Evolutionary conservation across 805 yeast species (phyloP).

Genomic region (Candida argentea): DNA sequence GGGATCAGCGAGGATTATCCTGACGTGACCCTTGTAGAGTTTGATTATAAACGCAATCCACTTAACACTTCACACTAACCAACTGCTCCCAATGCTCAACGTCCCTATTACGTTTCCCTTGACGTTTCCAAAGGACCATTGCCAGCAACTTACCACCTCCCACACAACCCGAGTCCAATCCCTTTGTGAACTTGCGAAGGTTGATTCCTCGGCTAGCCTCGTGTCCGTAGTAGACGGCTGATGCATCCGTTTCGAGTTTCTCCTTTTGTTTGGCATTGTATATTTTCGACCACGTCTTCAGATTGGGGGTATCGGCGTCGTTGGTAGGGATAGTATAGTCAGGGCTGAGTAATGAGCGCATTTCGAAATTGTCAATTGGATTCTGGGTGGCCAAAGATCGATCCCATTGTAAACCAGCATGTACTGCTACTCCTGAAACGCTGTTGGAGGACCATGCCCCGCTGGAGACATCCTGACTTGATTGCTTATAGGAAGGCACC

Average conservation of each 20-base stretch:
- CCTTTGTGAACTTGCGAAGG: constrained; percentile 55
- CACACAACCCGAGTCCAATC: constrained; percentile 78
- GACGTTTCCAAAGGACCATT: constrained; percentile 33
- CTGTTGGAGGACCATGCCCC: constrained; percentile 4
- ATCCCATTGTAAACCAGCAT: constrained; percentile 75
- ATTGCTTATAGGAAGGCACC: constrained; percentile 34
- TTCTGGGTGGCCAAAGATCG: constrained; percentile 44
- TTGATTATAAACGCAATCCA: too few species aligned
- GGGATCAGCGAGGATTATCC: too few species aligned
- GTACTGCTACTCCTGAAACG: constrained; percentile 49
- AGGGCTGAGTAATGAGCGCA: constrained; percentile 62
- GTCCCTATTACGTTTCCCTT: constrained; percentile 4
- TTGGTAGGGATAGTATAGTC: constrained; percentile 50
- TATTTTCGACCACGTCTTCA: constrained; percentile 47
- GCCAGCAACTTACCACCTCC: constrained; percentile 65
- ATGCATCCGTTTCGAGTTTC: constrained; percentile 18
- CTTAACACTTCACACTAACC: constrained; percentile 7
- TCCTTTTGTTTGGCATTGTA: constrained; percentile 39
- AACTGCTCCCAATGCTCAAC: constrained; percentile 13
- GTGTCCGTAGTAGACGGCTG: constrained; percentile 73
- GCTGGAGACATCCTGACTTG: constrained; percentile 18
- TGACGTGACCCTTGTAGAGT: too few species aligned
- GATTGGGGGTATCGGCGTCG: constrained; percentile 22
- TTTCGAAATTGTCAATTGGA: constrained; percentile 53
- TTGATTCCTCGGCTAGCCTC: constrained; percentile 74